phyloP scores from a whole-genome alignment of 805 yeast genomes.

The Ogataea siamensis region DNA sequence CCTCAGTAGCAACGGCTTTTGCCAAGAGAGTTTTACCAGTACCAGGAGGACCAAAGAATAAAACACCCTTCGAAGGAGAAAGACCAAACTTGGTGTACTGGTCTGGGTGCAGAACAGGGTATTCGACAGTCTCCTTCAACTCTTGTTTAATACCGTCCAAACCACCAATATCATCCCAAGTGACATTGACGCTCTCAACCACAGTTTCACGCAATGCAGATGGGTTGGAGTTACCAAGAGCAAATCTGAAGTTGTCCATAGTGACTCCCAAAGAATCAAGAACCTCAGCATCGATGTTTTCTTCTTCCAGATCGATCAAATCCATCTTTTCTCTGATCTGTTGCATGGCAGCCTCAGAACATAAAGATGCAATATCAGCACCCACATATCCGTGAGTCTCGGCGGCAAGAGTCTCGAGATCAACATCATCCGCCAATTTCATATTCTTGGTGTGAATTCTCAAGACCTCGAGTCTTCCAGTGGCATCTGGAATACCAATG shows the following conservation, averaged over 20 bases:
- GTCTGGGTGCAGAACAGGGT: conserved; percentile 98
- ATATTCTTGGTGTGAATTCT: conserved; percentile 98
- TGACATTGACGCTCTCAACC: conserved; percentile 96
- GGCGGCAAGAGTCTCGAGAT: conserved; percentile 90
- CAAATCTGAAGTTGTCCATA: conserved; percentile 98
- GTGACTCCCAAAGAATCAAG: conserved; percentile 96
- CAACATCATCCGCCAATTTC: conserved; percentile 95
- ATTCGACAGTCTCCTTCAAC: conserved; percentile 97
- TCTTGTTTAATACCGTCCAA: conserved; percentile 94
- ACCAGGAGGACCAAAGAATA: conserved; percentile 99
- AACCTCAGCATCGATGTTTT: conserved; percentile 95
- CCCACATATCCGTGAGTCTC: conserved; percentile 99
- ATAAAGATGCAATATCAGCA: conserved; percentile 96
- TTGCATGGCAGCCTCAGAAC: conserved; percentile 99
- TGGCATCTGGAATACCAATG: conserved; percentile 94
- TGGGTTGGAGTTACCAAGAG: conserved; percentile 97
- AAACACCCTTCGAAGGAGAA: conserved; percentile 97
- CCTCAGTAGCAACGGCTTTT: conserved; percentile 99
- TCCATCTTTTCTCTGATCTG: conserved; percentile 99
- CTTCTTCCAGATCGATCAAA: conserved; percentile 91
- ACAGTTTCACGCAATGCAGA: conserved; percentile 99
- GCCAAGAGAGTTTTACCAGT: conserved; percentile 98
- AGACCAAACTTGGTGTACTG: conserved; percentile 97
- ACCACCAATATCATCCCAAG: conserved; percentile 99
- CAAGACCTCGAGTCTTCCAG: conserved; percentile 94